Evolutionary conservation across 306 rosid genomes (phyloP), one percentile per base, ranked within the genome.

Genomic region (Crotalaria pallida): DNA sequence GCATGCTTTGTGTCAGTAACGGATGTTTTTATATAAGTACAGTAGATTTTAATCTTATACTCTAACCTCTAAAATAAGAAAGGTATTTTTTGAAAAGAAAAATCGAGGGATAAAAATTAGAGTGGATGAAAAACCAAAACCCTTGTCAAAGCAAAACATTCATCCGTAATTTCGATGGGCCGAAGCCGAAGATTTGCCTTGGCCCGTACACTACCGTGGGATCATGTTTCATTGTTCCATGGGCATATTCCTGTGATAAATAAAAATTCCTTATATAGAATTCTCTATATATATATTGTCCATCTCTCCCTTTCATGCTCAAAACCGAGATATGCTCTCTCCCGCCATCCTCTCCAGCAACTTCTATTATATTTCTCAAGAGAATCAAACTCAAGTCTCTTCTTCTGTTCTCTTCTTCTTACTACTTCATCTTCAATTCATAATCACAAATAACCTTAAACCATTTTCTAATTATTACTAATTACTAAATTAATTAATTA

Each of bases 281-380:
- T 15, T 31, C 41, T n/a, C n/a, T n/a, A n/a, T n/a, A n/a, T n/a
- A n/a, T 56, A 13, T 57, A 56, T 10, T 0, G n/a, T 65, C 47
- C 48, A 29, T 40, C 10, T 13, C 51, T 34, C 65, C 1, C n/a
- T n/a, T n/a, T 18, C 5, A 58, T 5, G 34, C 13, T 21, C 34
- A 57, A 62, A 59, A 7, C 16, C 58, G 40, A 41, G 63, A 75
- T 75, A 40, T 38, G 70, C 79, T 72, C 84, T 81, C 79, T 72
- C 84, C 83, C 79, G 79, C 83, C 84, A 83, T 83, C 16, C n/a
- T 59, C 76, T 77, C 70, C 73, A 10, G 49, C 58, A 51, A 2
- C 33, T 34, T 43, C 64, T 45, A 12, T 6, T 40, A 7, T 55
- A 56, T 10, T 29, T 4, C 8, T 26, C 1, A 41, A 60, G 10